These are phyloP conservation scores for Penicillium sp. DNA, from an alignment of 2,329 filamentous ascomycete species.

Conservation along the genomic window DNA sequence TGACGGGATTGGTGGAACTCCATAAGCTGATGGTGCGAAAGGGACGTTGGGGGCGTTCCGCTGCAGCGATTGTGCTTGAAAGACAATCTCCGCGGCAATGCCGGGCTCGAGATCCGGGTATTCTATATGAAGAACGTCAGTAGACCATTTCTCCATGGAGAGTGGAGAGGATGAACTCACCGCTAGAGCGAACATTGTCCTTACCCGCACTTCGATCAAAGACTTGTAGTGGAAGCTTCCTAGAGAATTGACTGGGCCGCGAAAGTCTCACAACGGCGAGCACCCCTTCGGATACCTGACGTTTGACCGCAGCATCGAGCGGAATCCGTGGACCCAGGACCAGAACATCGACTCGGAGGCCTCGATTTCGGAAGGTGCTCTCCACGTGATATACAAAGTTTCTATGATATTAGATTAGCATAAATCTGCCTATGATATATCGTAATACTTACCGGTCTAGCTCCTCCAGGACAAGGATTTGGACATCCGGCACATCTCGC, in stretches of 20 bases:
- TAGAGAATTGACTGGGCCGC: constrained; percentile 68
- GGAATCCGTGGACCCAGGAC: constrained; percentile 77
- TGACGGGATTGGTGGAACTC: constrained; percentile 40
- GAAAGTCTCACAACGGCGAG: constrained; percentile 81
- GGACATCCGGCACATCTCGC: constrained; percentile 82
- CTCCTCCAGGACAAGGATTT: constrained; percentile 81
- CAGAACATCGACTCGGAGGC: constrained; percentile 77
- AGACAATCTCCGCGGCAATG: constrained; percentile 79
- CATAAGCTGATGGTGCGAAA: constrained; percentile 41
- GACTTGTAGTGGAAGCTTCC: constrained; percentile 79
- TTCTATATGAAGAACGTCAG: constrained; percentile 53
- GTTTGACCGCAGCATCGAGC: constrained; percentile 77
- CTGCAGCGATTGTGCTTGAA: constrained; percentile 57
- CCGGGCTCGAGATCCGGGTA: constrained; percentile 81
- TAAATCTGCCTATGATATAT: constrained; percentile 2
- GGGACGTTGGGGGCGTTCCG: constrained; percentile 41
- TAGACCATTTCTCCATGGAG: not conserved
- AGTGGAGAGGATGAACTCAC: constrained; percentile 40
- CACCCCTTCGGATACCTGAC: constrained; percentile 87
- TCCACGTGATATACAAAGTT: constrained; percentile 87
- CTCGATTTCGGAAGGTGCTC: constrained; percentile 71
- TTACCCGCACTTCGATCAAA: constrained; percentile 80
- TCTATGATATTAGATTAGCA: constrained; percentile 42
- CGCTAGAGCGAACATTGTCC: constrained; percentile 78
- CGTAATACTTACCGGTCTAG: constrained; percentile 59